These are phyloP conservation scores for Stagonosporopsis cucurbitacearum DNA, from an alignment of 2,329 filamentous ascomycete genomes.

Conservation along the genomic window DNA sequence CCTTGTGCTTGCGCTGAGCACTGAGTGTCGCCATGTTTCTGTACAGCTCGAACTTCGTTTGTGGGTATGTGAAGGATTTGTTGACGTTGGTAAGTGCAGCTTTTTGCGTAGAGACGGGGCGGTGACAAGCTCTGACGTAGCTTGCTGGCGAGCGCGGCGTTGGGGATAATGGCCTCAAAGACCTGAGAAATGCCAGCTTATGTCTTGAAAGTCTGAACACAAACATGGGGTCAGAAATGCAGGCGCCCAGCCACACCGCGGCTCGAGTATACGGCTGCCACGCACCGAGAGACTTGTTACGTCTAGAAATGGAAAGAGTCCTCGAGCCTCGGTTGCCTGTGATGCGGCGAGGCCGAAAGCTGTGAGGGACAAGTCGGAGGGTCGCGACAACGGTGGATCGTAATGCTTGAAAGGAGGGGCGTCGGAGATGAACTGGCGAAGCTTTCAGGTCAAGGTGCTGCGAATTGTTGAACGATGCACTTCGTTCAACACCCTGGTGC, in stretches of 20 bases:
- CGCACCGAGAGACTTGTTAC: constrained; percentile 18
- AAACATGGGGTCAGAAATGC: constrained; percentile 17
- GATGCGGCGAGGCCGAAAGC: constrained; percentile 39
- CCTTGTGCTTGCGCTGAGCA: constrained; percentile 79
- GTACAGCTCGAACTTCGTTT: constrained; percentile 8
- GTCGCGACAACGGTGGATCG: constrained; percentile 17
- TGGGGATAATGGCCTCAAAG: constrained; percentile 19
- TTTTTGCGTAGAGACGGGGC: constrained; percentile 17
- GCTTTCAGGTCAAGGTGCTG: constrained; percentile 10
- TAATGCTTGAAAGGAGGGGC: constrained; percentile 6
- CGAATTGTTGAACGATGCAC: constrained; percentile 17
- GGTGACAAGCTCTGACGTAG: constrained; percentile 32
- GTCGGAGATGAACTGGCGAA: constrained; percentile 9
- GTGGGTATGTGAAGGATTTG: constrained; percentile 3
- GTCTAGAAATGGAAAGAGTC: constrained; percentile 28
- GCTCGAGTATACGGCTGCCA: constrained; percentile 25
- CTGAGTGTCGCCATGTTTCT: constrained; percentile 57
- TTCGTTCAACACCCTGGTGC: constrained; percentile 12
- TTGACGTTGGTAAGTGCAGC: constrained; percentile 13
- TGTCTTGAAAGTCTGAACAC: constrained; percentile 18
- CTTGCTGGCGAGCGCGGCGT: constrained; percentile 20
- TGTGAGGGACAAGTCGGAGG: constrained; percentile 22
- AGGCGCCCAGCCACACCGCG: constrained; percentile 29
- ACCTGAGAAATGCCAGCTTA: constrained; percentile 35
- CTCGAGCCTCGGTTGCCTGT: constrained; percentile 46